A percentile compares a stretch with the other conserved stretches of the same genome.
These are phyloP conservation scores for Usnea hakonensis DNA, from an alignment of 495 filamentous ascomycete genomes.

Conservation along the genomic window DNA sequence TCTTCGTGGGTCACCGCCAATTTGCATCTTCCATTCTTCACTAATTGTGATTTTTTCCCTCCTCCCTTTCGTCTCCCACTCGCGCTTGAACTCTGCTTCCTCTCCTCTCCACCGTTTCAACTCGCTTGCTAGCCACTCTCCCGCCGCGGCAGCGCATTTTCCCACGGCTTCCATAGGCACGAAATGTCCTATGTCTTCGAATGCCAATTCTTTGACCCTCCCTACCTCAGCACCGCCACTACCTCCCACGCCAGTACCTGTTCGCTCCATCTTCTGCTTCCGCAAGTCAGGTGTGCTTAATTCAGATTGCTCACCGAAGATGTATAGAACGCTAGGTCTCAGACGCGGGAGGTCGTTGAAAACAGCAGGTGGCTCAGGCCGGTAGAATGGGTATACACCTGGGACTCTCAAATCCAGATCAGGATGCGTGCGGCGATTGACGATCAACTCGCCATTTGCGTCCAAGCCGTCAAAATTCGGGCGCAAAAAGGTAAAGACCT, in stretches of 20 bases:
- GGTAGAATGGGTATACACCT: conserved; percentile 60
- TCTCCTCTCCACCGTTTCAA: conserved; percentile 56
- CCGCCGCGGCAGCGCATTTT: conserved; percentile 55
- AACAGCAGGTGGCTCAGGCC: conserved; percentile 58
- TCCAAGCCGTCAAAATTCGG: conserved; percentile 42
- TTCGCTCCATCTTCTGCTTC: conserved; percentile 38
- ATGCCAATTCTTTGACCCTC: conserved; percentile 57
- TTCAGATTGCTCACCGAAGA: conserved; percentile 62
- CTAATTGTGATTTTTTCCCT: conserved; percentile 52
- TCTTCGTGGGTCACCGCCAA: conserved; percentile 33
- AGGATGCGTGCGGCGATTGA: conserved; percentile 41
- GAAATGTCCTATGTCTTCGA: conserved; percentile 68
- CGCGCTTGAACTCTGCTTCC: conserved; percentile 50
- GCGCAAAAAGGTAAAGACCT: conserved; percentile 54
- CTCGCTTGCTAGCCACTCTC: conserved; percentile 55
- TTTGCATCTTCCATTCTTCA: conserved; percentile 45
- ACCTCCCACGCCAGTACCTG: conserved; percentile 42
- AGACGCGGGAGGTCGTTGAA: conserved; percentile 59
- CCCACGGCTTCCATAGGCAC: conserved; percentile 72
- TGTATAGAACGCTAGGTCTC: conserved; percentile 72
- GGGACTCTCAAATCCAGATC: conserved; percentile 36
- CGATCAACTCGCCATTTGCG: conserved; percentile 26
- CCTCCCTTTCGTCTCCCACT: conserved; percentile 43
- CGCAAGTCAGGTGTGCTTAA: conserved; percentile 49
- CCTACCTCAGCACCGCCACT: conserved; percentile 49